Conservation (phyloP, 2,329 filamentous ascomycete species). For the Colletotrichum tropicicola region DNA sequence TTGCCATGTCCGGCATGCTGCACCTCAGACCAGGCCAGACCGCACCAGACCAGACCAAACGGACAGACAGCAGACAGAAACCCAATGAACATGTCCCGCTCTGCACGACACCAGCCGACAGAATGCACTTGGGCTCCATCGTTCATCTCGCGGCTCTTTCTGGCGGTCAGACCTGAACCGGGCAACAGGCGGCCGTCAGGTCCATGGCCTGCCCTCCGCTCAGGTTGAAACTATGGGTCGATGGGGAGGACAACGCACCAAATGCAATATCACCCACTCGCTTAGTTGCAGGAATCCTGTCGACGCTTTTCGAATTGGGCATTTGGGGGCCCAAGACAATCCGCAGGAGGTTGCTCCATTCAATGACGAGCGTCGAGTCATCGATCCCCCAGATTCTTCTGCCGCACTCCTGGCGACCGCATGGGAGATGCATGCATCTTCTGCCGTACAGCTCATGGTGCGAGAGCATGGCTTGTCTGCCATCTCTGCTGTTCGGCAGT, state of each 20-base stretch:
- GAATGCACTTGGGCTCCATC: neutral
- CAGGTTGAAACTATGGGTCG: conserved; percentile 27
- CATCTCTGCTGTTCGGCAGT: neutral
- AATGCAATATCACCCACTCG: conserved; percentile 2
- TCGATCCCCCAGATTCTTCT: neutral
- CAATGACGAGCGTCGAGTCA: conserved; percentile 13
- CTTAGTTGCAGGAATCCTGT: neutral
- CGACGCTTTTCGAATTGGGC: neutral
- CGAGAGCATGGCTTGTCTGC: no score
- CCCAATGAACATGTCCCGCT: neutral
- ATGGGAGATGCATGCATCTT: neutral
- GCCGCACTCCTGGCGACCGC: neutral
- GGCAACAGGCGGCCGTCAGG: neutral
- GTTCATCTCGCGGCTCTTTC: neutral
- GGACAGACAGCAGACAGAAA: neutral
- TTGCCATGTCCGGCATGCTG: neutral
- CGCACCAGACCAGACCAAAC: neutral
- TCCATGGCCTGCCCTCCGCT: conserved; percentile 1
- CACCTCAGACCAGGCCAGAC: neutral
- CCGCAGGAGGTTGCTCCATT: neutral
- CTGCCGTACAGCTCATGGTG: neutral
- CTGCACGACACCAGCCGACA: neutral
- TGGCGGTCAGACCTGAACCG: conserved; percentile 30
- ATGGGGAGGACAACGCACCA: conserved; percentile 16
- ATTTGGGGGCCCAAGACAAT: neutral